These are phyloP conservation scores for Pythium sukuiense DNA, from an alignment of 352 stramenopile species.

Conservation along the genomic window DNA sequence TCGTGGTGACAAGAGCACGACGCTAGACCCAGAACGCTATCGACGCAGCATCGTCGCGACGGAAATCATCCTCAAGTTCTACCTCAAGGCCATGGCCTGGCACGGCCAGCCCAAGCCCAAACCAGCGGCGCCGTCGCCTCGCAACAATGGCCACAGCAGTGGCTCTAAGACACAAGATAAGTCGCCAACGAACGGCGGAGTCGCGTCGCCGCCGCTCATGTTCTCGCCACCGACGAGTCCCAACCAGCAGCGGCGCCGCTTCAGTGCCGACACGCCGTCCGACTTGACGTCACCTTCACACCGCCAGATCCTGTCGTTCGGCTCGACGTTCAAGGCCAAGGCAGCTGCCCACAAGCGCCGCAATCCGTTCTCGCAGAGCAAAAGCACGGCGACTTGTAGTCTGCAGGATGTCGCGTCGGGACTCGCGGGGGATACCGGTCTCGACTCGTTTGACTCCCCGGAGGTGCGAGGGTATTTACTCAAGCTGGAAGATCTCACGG, in stretches of 20 bases:
- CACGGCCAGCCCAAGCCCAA: constrained; percentile 48
- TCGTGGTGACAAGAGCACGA: constrained; percentile 5
- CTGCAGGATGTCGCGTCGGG: constrained; percentile 14
- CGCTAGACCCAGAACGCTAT: constrained; percentile 47
- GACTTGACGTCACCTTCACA: constrained; percentile 17
- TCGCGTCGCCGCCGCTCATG: constrained; percentile 14
- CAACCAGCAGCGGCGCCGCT: constrained; percentile 18
- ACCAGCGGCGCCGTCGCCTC: constrained; percentile 10
- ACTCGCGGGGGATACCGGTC: not conserved
- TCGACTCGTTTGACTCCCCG: constrained; percentile 21
- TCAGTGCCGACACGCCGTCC: constrained; percentile 18
- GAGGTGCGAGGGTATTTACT: constrained; percentile 63
- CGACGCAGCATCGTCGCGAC: constrained; percentile 57
- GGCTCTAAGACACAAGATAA: not conserved
- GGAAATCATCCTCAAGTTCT: constrained; percentile 76
- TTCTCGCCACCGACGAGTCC: constrained; percentile 22
- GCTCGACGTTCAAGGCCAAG: constrained; percentile 23
- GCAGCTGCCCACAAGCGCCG: constrained; percentile 7
- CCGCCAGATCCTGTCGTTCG: constrained; percentile 26
- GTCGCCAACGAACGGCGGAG: not conserved
- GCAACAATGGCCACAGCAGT: constrained; percentile 9
- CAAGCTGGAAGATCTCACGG: constrained; percentile 63
- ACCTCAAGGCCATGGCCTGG: constrained; percentile 73
- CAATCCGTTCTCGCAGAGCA: constrained; percentile 15
- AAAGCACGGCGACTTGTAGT: constrained; percentile 7